Base-by-base conservation (phyloP, 306 rosid species). In the Inga laurina region DNA sequence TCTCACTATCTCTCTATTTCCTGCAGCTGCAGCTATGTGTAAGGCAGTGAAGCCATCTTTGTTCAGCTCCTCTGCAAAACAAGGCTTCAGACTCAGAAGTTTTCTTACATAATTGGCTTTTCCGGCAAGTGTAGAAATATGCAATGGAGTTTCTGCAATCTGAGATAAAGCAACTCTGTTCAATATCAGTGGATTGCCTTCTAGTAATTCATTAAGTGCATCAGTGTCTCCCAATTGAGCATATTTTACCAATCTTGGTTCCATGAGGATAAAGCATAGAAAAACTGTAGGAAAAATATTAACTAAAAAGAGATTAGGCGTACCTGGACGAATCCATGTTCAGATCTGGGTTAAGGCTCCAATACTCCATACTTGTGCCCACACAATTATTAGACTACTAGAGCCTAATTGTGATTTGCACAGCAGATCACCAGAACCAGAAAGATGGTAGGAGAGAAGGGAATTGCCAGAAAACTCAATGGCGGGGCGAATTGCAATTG, bases 11-110 rank as follows among this genome's bases (percentile, higher is more conserved):
- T 79, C 82, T 30, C 32, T 66, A 21, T 35, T 35, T 65, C 82
- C 75, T 65, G 66, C 46, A 48, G 82, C 82, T 13, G 82, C 82
- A 34, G 75, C 75, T 66, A 79, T 66, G 75, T 79, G 82, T 74
- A 79, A 48, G 52, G 65, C 65, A 10, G 41, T 66, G 16, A 46
- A 66, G 3, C 75, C 75, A 66, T 66, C 82, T 79, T 66, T 67
- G 66, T 79, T 48, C 35, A 66, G 21, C 22, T 66, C 65, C n/a
- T 39, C 72, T 27, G 82, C 75, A 66, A 78, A 78, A 21, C 75
- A 78, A 30, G 82, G 82, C 49, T 78, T 65, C 19, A 45, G 82
- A 65, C 49, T 45, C 13, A 65, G 13, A 19, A 78, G 52, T 67
- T 78, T 18, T 48, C 71, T 78, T 16, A 56, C 74, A 66, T 64